Evolutionary conservation across 306 rosid genomes (phyloP).

Genomic region (Vigna angularis): DNA sequence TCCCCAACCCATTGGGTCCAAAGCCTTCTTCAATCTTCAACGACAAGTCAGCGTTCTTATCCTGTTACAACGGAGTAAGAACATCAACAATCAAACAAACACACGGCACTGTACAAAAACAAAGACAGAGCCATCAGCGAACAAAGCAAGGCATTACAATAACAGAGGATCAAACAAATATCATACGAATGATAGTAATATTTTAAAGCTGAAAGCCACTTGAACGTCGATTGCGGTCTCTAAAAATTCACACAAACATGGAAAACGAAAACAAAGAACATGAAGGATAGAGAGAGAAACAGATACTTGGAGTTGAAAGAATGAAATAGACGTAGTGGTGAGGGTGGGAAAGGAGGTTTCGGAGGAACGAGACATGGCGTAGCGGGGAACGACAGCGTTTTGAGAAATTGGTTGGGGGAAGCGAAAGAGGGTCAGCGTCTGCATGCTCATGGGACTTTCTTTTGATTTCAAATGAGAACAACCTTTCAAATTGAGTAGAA

Average conservation of each 20-base stretch:
- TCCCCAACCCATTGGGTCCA: constrained; percentile 82
- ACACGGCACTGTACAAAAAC: background rate
- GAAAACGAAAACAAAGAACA: background rate
- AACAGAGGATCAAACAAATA: constrained; percentile 28
- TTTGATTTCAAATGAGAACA: background rate
- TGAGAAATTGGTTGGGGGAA: constrained; percentile 52
- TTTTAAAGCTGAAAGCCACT: background rate
- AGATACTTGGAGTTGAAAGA: constrained; percentile 69
- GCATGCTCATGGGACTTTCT: background rate
- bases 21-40: constrained; percentile 83
- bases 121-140: background rate
- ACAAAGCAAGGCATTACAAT: constrained; percentile 15
- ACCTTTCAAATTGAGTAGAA: background rate
- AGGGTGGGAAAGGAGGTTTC: constrained; percentile 55
- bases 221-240: background rate
- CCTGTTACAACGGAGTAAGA: constrained; percentile 57
- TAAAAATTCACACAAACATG: background rate
- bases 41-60: constrained; percentile 70
- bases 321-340: constrained; percentile 69
- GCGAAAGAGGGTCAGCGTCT: constrained; percentile 1
- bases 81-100: constrained; percentile 26
- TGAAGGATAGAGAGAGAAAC: constrained; percentile 16
- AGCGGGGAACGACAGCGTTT: constrained; percentile 50
- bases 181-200: background rate
- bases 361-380: constrained; percentile 52